Base-by-base conservation (phyloP, 2,329 filamentous ascomycete genomes). In the Hortaea werneckii region DNA sequence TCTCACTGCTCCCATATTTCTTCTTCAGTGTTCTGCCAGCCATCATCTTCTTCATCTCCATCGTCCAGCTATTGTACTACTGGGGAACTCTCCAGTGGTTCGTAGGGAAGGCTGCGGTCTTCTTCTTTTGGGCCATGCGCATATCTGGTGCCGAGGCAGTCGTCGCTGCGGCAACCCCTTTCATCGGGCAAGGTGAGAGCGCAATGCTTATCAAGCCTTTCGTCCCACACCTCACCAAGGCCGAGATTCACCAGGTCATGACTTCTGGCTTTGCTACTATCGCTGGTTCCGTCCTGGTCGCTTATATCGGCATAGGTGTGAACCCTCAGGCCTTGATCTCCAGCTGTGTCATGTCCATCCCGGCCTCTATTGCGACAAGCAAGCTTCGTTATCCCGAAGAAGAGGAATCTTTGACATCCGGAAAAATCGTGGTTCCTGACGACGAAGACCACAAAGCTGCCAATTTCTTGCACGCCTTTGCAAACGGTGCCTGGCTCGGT, bases 21-120 rank as follows among this genome's bases (percentile, higher is more conserved):
- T 73, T 95, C 52, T 74, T 83, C 42, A 71, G 75, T 42, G 87
- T 94, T 51, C 75, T 94, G n/a, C 87, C 89, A 0, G 82, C 89
- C 58, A 94, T 95, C 67, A 87, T 95, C 70, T 95, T 95, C 79
- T 95, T 95, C 78, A 85, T 95, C 48, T 80, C 88, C 1, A 74
- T 95, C n/a, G 87, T 94, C 27, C 85, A 94, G 67, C 78, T 95
- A 34, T 67, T 94, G 38, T 94, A 86, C 71, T 84, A 89, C 71
- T 74, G 81, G 56, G 85, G 84, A 2, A 73, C 88, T 52, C 70
- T 95, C 44, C 88, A 94, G 68, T 95, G 89, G 88, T 87, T 89
- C 67, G 79, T 95, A 60, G 73, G 75, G 55, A 95, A 95, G 67
- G 86, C 92, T 57, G 87, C 89, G 49, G 76, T 78, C 43, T 88